Conservation (phyloP, 2,329 filamentous ascomycete species). For the Fusarium sp. region DNA sequence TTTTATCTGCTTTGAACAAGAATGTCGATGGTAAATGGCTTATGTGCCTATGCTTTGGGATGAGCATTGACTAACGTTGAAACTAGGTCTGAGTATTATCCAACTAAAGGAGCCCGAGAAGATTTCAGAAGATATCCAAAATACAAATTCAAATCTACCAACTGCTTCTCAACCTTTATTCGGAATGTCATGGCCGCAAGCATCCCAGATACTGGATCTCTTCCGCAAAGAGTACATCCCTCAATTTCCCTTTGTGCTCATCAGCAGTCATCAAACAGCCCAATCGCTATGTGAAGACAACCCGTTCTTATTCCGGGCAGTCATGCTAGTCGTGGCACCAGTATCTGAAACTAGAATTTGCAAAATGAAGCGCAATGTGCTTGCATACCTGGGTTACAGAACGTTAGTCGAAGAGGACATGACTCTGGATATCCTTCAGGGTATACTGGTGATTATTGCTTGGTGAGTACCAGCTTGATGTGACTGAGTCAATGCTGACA, state of each 20-base stretch:
- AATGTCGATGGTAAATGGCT: neutral
- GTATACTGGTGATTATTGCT: conserved; percentile 57
- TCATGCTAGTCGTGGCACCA: conserved; percentile 54
- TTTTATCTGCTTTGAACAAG: neutral
- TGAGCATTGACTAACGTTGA: neutral
- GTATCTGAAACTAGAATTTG: conserved; percentile 45
- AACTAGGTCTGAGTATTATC: neutral
- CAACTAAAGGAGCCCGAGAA: neutral
- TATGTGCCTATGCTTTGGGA: neutral
- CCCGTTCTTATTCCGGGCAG: conserved; percentile 54
- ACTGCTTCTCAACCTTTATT: conserved; percentile 44
- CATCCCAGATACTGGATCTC: conserved; percentile 49
- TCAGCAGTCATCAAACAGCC: conserved; percentile 48
- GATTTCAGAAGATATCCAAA: neutral
- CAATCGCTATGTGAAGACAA: conserved; percentile 49
- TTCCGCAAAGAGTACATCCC: conserved; percentile 51
- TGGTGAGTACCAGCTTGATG: conserved; percentile 52
- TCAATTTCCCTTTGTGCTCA: conserved; percentile 54
- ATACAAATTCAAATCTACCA: neutral
- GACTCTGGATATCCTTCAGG: conserved; percentile 59
- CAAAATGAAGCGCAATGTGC: conserved; percentile 57
- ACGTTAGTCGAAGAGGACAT: conserved; percentile 56
- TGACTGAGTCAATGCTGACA: neutral
- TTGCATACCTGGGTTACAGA: conserved; percentile 57
- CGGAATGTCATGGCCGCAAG: conserved; percentile 55